Conservation (phyloP, 345 rosid genomes). For the Physaria fendleri region DNA sequence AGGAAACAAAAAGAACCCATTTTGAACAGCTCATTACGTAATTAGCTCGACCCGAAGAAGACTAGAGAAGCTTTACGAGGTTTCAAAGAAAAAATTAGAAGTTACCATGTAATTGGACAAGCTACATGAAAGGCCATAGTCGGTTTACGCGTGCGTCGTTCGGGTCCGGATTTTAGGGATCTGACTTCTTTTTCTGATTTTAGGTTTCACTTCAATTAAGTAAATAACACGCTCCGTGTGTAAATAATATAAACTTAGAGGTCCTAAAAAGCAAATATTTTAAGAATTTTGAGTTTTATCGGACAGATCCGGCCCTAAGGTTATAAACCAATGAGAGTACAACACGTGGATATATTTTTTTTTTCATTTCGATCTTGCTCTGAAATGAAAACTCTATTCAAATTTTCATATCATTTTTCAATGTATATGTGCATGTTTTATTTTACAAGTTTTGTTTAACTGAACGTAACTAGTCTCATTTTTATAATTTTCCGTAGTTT, state of each 20-base stretch:
- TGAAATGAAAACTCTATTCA: no score
- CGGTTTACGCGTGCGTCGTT: slow-evolving; percentile 38
- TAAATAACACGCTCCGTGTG: background rate
- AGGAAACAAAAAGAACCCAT: background rate
- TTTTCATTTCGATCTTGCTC: no score
- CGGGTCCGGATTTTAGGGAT: slow-evolving; percentile 49
- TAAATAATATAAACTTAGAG: slow-evolving; percentile 2
- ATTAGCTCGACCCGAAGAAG: background rate
- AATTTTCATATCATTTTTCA: no score
- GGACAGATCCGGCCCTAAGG: slow-evolving; percentile 10
- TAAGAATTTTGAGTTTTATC: background rate
- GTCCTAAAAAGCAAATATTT: background rate
- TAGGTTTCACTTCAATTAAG: slow-evolving; percentile 13
- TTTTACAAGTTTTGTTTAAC: no score
- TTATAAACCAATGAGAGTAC: background rate
- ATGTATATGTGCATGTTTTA: no score
- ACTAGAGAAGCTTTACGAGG: background rate
- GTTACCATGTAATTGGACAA: slow-evolving; percentile 94
- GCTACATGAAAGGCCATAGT: slow-evolving; percentile 99
- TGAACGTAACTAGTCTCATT: no score
- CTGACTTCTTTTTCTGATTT: slow-evolving; percentile 24
- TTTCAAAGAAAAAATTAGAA: slow-evolving; percentile 11
- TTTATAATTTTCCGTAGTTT: no score
- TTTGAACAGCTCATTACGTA: slow-evolving; percentile 17
- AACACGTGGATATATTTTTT: no score